Percentiles rank a stretch among this genome's conserved stretches.
Conservation (phyloP, 2,329 filamentous ascomycete genomes). For the Pyrenochaeta sp. region DNA sequence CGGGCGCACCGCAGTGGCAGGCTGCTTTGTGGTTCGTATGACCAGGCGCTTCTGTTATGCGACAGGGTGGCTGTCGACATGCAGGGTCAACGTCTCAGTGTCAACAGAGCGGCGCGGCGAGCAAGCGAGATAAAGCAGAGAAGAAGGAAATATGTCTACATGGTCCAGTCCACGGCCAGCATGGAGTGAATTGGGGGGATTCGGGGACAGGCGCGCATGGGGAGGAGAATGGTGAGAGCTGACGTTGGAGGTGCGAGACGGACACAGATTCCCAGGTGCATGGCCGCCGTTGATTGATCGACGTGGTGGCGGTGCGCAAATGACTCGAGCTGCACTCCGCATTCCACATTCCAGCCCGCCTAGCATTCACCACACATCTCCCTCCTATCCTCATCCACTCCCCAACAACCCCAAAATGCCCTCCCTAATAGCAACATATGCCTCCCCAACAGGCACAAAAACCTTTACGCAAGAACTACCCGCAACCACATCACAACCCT, state of each 20-base stretch:
- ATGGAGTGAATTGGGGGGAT: constrained; percentile 17
- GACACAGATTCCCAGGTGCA: too few relatives aligned
- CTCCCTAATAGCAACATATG: constrained; percentile 61
- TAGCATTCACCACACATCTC: constrained; percentile 33
- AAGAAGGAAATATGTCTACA: not conserved
- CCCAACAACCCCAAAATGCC: constrained; percentile 25
- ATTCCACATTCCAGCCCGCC: not conserved
- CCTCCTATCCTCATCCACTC: not conserved
- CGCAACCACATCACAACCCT: constrained; percentile 20
- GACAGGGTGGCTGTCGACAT: constrained; percentile 10
- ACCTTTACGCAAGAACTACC: constrained; percentile 34
- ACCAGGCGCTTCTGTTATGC: constrained; percentile 10
- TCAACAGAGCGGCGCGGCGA: constrained; percentile 9
- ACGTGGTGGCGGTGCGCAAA: constrained; percentile 4
- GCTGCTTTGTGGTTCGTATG: too few relatives aligned
- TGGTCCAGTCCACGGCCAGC: constrained; percentile 30
- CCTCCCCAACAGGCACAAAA: constrained; percentile 51
- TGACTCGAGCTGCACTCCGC: not conserved
- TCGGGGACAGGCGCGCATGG: constrained; percentile 6
- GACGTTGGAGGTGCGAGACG: too few relatives aligned
- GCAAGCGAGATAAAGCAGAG: constrained; percentile 1
- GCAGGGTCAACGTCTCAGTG: constrained; percentile 10
- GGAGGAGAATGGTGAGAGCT: constrained; percentile 1
- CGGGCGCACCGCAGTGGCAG: constrained; percentile 5
- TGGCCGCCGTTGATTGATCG: constrained; percentile 12